Evolutionary conservation across 176 grass and related monocot species (phyloP), one percentile per base, ranked within the genome.

Genomic region (Stipa capillata): DNA sequence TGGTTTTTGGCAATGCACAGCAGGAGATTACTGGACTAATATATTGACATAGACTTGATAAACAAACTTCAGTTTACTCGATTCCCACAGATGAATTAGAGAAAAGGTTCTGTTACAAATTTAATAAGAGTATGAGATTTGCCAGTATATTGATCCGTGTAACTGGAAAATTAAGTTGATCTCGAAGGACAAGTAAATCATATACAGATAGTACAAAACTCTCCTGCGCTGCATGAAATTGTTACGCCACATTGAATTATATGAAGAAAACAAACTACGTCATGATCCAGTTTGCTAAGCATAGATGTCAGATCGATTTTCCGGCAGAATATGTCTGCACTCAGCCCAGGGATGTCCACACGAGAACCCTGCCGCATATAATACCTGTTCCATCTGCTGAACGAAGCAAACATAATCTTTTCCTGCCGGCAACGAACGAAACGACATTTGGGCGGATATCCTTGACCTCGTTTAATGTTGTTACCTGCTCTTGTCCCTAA

Each of bases 381-480:
- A 51, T 36, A 77, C 54, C 34, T 77, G 73, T 61, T 87, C 54
- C 73, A 71, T 70, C 49, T 33, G 42, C 62, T 70, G 61, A 68
- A 40, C 53, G 0, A 67, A 81, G 29, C 41, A 7, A 57, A 13
- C 14, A 35, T 61, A 29, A 13, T 25, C 34, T 8, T 43, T 40
- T 76, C 75, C 47, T 56, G 71, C 72, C 49, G 24, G 63, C 63
- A 42, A 59, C 51, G 15, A 75, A 24, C 61, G 62, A 44, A 61
- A 8, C 16, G 10, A 57, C 57, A 66, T 43, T 55, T 17, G 15
- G 74, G 27, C 20, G 6, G 68, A 68, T 34, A 88, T 68, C 40
- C 76, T 58, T 48, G 25, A 39, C 40, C 48, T 84, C 23, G 45
- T 77, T 71, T 20, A 11, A 20, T 69, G 49, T 41, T 63, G 40